Conservation (phyloP, 2,329 filamentous ascomycete species). For the Fusarium sp. region DNA sequence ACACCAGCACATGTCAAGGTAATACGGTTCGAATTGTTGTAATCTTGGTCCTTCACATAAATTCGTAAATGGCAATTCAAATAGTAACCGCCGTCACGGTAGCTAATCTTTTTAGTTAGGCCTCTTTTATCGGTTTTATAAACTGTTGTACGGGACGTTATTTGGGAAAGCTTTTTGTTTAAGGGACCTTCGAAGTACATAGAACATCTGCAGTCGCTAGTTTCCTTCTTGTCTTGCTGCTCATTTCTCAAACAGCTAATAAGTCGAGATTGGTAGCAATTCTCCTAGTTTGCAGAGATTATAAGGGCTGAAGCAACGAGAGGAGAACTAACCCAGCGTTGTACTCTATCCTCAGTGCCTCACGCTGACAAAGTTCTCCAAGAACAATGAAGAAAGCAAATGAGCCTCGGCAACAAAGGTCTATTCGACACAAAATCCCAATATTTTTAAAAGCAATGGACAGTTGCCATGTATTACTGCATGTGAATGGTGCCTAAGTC, state of each 20-base stretch:
- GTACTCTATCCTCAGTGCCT: not conserved
- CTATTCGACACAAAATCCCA: rapidly evolving
- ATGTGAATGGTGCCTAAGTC: not conserved
- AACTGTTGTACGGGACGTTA: not conserved
- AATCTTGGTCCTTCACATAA: not conserved
- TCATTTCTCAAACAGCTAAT: not conserved
- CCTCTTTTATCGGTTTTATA: rapidly evolving
- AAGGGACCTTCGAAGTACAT: rapidly evolving
- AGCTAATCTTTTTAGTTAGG: rapidly evolving
- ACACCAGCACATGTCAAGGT: not conserved
- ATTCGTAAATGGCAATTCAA: rapidly evolving
- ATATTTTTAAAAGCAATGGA: rapidly evolving
- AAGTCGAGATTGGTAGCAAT: not conserved
- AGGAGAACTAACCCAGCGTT: no score
- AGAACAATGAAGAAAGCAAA: not conserved
- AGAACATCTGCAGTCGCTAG: rapidly evolving
- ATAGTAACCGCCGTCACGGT: not conserved
- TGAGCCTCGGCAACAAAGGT: rapidly evolving
- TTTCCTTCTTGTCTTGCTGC: not conserved
- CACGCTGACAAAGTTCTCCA: not conserved
- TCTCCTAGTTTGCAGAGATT: rapidly evolving
- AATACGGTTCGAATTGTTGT: rapidly evolving
- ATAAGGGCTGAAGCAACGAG: not conserved
- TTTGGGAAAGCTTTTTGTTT: not conserved
- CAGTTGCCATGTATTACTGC: not conserved